Conservation (phyloP, 768 basidiomycete species). For the Boletus vermiculosoides region DNA sequence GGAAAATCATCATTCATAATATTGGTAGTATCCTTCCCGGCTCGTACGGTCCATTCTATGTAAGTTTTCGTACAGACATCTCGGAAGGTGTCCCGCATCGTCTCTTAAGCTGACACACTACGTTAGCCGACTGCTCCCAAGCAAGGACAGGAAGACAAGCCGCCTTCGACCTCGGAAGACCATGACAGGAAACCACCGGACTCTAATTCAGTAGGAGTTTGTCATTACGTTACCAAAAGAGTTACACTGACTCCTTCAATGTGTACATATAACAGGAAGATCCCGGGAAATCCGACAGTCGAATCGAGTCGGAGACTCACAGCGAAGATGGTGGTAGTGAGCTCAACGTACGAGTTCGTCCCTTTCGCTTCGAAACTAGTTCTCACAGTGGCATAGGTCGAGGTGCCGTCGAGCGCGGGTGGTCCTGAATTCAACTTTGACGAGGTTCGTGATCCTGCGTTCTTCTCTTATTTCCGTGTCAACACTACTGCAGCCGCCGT, state of each 20-base stretch:
- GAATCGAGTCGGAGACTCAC: neutral
- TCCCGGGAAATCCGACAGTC: neutral
- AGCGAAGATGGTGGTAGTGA: neutral
- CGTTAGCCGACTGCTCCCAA: neutral
- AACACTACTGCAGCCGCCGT: neutral
- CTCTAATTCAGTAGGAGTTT: neutral
- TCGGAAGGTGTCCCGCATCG: neutral
- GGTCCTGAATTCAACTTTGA: neutral
- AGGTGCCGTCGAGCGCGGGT: neutral
- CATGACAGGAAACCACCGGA: neutral
- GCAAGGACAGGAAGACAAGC: neutral
- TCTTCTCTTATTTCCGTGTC: neutral
- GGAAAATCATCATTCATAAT: neutral
- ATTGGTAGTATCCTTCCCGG: neutral
- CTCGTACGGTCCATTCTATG: neutral
- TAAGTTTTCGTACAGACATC: neutral
- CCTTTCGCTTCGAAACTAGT: neutral
- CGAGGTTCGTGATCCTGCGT: neutral
- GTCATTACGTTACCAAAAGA: neutral
- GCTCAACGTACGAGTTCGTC: neutral
- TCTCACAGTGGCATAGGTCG: neutral
- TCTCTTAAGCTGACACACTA: neutral
- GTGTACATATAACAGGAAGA: neutral
- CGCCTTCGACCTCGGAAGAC: neutral
- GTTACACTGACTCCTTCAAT: neutral